Evolutionary conservation across 1,284 basidiomycete genomes (phyloP).

Genomic region (Paramarasmius palmivorus): DNA sequence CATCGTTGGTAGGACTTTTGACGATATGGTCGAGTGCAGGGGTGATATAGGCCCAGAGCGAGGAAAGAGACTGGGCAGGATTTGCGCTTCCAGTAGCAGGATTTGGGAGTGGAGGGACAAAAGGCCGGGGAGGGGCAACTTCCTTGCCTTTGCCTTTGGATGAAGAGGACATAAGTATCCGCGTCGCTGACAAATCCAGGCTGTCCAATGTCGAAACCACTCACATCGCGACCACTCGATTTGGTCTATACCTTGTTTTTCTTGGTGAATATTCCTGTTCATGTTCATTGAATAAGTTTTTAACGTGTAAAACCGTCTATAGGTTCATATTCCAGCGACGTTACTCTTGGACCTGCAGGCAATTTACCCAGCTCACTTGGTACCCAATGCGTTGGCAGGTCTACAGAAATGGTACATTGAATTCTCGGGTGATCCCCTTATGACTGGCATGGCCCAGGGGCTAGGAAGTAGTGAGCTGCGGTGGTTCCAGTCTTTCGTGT

Average conservation of each 20-base stretch:
- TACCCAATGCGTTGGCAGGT: slow-evolving; percentile 46
- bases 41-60: slow-evolving; percentile 71
- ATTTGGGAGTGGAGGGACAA: slow-evolving; percentile 45
- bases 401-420: slow-evolving; percentile 49
- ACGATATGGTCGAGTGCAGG: slow-evolving; percentile 77
- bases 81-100: slow-evolving; percentile 67
- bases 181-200: neutral
- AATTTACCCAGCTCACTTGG: slow-evolving; percentile 53
- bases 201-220: slow-evolving; percentile 24
- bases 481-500: slow-evolving; percentile 71
- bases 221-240: slow-evolving; percentile 59
- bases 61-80: slow-evolving; percentile 65
- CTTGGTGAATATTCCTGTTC: slow-evolving; percentile 37
- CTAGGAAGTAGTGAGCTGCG: slow-evolving; percentile 40
- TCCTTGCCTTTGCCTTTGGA: slow-evolving; percentile 28
- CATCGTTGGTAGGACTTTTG: slow-evolving; percentile 59
- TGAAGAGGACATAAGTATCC: neutral
- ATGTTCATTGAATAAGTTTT: neutral
- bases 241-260: slow-evolving; percentile 67
- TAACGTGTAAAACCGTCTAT: slow-evolving; percentile 4
- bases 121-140: slow-evolving; percentile 9
- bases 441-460: slow-evolving; percentile 51
- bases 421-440: slow-evolving; percentile 62
- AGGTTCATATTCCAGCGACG: slow-evolving; percentile 68
- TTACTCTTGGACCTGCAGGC: slow-evolving; percentile 69